These are phyloP conservation scores for Zygnema cylindricum DNA, from an alignment of 139 green algal species.

Conservation along the genomic window DNA sequence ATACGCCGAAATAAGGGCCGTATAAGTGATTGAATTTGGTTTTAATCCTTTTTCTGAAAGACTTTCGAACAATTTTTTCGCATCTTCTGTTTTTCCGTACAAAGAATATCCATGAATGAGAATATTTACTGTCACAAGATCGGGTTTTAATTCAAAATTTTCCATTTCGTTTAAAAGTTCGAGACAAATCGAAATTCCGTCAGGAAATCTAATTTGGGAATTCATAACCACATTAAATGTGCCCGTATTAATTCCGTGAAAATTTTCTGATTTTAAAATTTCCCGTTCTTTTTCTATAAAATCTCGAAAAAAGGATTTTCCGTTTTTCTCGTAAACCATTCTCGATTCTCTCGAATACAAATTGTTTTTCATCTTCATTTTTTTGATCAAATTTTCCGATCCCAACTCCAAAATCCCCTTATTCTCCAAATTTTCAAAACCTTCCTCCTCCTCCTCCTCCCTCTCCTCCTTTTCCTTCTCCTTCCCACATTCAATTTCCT, in stretches of 20 bases:
- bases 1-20: not conserved
- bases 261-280: not conserved
- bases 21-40: not conserved
- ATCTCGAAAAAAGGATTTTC: too few species aligned
- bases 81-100: conserved; percentile 5
- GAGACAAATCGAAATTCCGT: conserved; percentile 29
- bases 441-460: not conserved
- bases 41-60: conserved; percentile 2
- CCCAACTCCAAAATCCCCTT: not conserved
- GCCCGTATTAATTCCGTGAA: not conserved
- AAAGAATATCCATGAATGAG: conserved; percentile 57
- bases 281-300: not conserved
- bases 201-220: conserved; percentile 65
- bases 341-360: not conserved
- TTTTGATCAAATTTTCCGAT: too few species aligned
- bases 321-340: not conserved
- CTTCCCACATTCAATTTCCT: too few species aligned
- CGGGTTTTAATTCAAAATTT: conserved; percentile 41
- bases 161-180: conserved; percentile 49
- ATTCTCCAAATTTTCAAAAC: not conserved
- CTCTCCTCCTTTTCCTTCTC: not conserved
- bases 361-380: not conserved
- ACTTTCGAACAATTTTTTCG: not conserved
- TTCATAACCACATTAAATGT: conserved; percentile 74
- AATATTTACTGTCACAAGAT: conserved; percentile 67